A percentile compares a stretch with the other conserved stretches of the same genome.
These are phyloP conservation scores for Ilex asprella DNA, from an alignment of 257 asterid genomes.

Conservation along the genomic window DNA sequence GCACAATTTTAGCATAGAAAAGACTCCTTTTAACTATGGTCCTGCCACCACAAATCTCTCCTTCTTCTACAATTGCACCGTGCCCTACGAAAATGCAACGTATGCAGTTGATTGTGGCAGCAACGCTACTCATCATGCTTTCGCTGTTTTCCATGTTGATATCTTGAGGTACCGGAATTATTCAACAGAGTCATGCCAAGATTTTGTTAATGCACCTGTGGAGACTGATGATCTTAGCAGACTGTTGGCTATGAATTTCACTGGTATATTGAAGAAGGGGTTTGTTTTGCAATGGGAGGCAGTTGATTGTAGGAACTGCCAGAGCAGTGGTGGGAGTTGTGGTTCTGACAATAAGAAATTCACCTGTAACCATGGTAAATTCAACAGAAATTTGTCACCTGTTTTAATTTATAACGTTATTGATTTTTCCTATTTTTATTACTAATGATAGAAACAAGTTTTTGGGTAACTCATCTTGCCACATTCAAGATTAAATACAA, in stretches of 20 bases:
- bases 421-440: neutral
- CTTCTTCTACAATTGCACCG: conserved; percentile 1
- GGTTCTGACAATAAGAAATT: neutral
- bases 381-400: neutral
- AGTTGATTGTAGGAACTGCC: neutral
- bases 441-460: neutral
- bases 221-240: neutral
- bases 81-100: neutral
- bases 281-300: conserved; percentile 1
- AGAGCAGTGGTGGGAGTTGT: neutral
- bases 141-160: conserved; percentile 3
- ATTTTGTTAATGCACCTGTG: neutral
- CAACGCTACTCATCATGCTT: conserved; percentile 3
- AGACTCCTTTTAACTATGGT: neutral
- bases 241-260: conserved; percentile 1
- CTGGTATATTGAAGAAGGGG: neutral
- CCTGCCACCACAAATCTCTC: neutral
- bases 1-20: neutral
- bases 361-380: neutral
- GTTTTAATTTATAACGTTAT: too few relatives aligned
- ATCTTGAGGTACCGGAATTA: neutral
- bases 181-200: neutral
- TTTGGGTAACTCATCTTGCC: too few relatives aligned
- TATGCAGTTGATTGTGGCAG: conserved; percentile 1
- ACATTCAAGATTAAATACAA: too few relatives aligned